Evolutionary conservation across 2,329 filamentous ascomycete genomes (phyloP), one percentile per base, ranked within the genome.

Genomic region (Atkinsonella hypoxylon): DNA sequence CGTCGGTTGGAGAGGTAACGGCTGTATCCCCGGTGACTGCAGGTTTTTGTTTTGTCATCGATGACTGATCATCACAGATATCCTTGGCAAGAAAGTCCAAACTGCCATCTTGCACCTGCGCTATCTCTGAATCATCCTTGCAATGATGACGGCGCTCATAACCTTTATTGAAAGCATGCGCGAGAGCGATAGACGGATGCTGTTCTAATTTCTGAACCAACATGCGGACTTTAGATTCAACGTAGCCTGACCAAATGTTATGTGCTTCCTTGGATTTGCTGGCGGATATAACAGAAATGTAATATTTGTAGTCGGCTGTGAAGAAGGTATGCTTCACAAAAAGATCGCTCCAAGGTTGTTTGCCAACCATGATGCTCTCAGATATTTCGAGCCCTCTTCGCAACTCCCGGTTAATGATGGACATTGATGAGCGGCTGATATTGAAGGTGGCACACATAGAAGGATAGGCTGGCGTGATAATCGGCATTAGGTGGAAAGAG

Each of bases 381-480:
- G 89, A 82, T 50, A 96, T 84, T 48, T 87, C 76, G 48, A 83
- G 79, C 5, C 84, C 93, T 38, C 87, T 81, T 55, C 83, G 76
- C 18, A 97, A 78, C 64, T 98, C 93, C 45, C 83, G 78, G 57
- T 89, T 79, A 61, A 98, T 89, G 47, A 96, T 81, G 7, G 79
- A 73, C 72, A 89, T 88, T 1, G 89, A 94, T 1, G 91, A 97
- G 56, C 80, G 75, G 3, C 87, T 90, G 54, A 98, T 84, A 61
- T 95, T 97, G 72, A 95, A 93, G 0, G 93, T 97, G 1, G 93
- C 85, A 66, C 93, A 97, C 90, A 96, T 97, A 47, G 89, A 94
- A 2, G 93, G 93, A 64, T 96, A 97, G 1, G 93, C 90, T 1
- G 93, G 93, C 1, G 93, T 98, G 62, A 98, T 97, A 67, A 98